Conservation (phyloP, 257 asterid genomes). For the Parsonsia alboflavescens region DNA sequence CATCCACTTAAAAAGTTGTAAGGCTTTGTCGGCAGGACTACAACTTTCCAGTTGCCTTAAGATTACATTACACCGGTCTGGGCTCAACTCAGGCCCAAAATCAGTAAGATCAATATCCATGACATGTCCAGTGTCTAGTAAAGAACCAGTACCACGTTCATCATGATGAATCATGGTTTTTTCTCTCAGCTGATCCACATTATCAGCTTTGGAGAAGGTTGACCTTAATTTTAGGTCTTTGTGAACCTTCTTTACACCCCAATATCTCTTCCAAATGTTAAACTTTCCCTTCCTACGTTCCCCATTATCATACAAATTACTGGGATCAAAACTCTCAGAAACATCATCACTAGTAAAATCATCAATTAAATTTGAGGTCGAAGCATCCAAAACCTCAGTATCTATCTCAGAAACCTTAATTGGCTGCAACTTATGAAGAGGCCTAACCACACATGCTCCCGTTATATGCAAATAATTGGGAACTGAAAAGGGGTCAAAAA, state of each 20-base stretch:
- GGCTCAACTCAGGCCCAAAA: conserved; percentile 35
- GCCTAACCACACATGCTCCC: conserved; percentile 42
- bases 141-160: conserved; percentile 18
- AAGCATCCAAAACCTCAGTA: conserved; percentile 34
- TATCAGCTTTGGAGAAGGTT: conserved; percentile 17
- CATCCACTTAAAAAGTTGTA: conserved; percentile 77
- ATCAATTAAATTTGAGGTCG: conserved; percentile 28
- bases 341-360: conserved; percentile 23
- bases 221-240: conserved; percentile 23
- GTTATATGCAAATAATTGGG: conserved; percentile 35
- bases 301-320: conserved; percentile 22
- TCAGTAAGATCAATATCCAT: conserved; percentile 24
- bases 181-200: conserved; percentile 23
- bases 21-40: conserved; percentile 40
- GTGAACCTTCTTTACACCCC: conserved; percentile 26
- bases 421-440: conserved; percentile 42
- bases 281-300: conserved; percentile 26
- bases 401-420: conserved; percentile 48
- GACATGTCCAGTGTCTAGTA: conserved; percentile 22
- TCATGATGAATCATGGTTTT: conserved; percentile 11
- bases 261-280: conserved; percentile 47
- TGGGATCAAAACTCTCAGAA: conserved; percentile 30
- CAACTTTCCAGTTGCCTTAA: conserved; percentile 57
- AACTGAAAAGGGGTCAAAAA: conserved; percentile 30
- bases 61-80: conserved; percentile 46